Base-by-base conservation (phyloP, 83 land plant genomes). In the Picea mariana region DNA sequence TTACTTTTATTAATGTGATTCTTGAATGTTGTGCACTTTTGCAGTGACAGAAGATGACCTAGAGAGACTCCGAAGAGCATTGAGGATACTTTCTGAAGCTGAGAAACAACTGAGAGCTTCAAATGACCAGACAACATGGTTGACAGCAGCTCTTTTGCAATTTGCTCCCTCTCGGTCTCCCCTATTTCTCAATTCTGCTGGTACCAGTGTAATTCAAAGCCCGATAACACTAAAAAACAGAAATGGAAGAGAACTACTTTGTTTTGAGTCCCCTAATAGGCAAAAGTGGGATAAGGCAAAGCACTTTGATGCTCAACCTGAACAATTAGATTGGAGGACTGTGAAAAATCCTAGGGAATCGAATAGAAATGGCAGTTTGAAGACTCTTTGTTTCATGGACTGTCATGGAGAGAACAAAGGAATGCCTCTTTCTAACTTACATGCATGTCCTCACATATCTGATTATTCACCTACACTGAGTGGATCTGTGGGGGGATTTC, bases 71-170 rank as follows among this genome's bases (percentile, higher is more conserved):
- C 82, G 89, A 69, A 88, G 88, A 34, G 96, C 96, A 1, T 40
- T 94, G 62, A 90, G 85, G 77, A 86, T 92, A 71, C 91, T 94
- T 16, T 92, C 91, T 23, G 96, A 94, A 77, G 91, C 95, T n/a
- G 93, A 94, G 82, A 94, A 94, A 84, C 95, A 94, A 60, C 86
- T 94, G 6, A 87, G 96, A 67, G 82, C 58, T 82, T 90, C 96
- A 44, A 89, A 87, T 83, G 95, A 94, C 61, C 91, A 87, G 15
- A 88, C 95, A 66, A 92, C 96, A 78, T 90, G 96, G 96, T 88
- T 92, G 79, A 94, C 96, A 24, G 95, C 90, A 63, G 90, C 91
- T 21, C 84, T 94, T 0, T 79, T 94, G 21, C 93, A 94, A 73
- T 89, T 94, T 83, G 91, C 90, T 77, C 87, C 92, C 21, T 58